These are phyloP conservation scores for Trichophyton verrucosum DNA, from an alignment of 2,329 filamentous ascomycete species.

Conservation along the genomic window DNA sequence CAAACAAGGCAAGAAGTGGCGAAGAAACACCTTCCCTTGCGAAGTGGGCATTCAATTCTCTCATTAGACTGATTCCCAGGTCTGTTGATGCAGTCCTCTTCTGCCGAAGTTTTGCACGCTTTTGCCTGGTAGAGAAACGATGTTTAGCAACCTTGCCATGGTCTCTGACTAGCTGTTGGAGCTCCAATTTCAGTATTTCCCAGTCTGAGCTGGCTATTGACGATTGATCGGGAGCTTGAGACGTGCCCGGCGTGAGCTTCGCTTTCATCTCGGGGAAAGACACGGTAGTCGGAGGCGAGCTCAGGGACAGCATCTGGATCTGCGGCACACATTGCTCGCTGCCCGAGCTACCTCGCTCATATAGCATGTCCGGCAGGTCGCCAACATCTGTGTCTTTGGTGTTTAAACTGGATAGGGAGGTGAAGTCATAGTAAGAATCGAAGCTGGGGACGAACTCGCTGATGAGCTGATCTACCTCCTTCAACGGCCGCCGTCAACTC, in stretches of 20 bases:
- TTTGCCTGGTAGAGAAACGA: neutral
- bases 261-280: neutral
- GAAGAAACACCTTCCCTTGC: neutral
- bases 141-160: constrained; percentile 12
- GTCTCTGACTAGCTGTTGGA: constrained; percentile 13
- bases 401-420: neutral
- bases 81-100: constrained; percentile 19
- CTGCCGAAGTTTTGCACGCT: constrained; percentile 16
- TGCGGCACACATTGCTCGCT: neutral
- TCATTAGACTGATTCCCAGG: constrained; percentile 15
- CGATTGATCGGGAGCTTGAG: neutral
- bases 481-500: neutral
- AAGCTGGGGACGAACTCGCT: neutral
- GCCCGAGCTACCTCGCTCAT: neutral
- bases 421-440: neutral
- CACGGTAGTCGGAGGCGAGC: neutral
- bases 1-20: constrained; percentile 12
- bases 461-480: neutral
- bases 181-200: constrained; percentile 8
- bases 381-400: neutral
- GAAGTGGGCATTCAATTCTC: constrained; percentile 15
- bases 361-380: neutral
- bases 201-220: neutral
- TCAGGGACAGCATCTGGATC: neutral
- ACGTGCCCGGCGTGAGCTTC: neutral